phyloP scores from a whole-genome alignment of 83 land plant species.

The Diphasiastrum complanatum region DNA sequence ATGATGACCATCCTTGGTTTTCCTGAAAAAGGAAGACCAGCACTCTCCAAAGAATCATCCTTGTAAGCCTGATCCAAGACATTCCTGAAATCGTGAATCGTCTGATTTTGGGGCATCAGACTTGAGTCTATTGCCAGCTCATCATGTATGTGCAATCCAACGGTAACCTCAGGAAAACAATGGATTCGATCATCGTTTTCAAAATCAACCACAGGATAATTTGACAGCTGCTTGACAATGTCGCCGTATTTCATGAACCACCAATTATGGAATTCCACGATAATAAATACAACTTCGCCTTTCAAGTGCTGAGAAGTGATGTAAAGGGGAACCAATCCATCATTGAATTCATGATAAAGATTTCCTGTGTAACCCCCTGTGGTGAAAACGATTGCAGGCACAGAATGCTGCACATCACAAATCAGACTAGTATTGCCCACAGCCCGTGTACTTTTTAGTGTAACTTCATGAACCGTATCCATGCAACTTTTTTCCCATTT shows the following conservation, averaged over 20 bases:
- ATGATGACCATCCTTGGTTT: constrained; percentile 55
- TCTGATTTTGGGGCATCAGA: constrained; percentile 39
- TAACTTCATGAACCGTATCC: constrained; percentile 20
- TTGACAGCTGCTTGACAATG: constrained; percentile 44
- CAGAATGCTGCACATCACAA: constrained; percentile 11
- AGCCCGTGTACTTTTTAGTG: neutral
- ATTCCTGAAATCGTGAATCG: constrained; percentile 20
- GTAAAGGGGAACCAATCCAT: constrained; percentile 7
- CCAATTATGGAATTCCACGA: constrained; percentile 10
- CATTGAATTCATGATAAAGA: constrained; percentile 12
- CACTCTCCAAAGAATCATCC: neutral
- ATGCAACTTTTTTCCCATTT: constrained; percentile 24
- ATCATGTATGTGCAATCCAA: constrained; percentile 73
- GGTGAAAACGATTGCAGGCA: constrained; percentile 11
- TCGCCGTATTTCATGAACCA: constrained; percentile 43
- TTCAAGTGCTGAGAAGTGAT: constrained; percentile 13
- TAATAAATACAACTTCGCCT: constrained; percentile 9
- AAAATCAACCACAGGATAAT: constrained; percentile 54
- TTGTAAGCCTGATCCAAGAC: constrained; percentile 27
- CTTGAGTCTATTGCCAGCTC: constrained; percentile 60
- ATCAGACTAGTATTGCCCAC: neutral
- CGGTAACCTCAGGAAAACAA: constrained; percentile 68
- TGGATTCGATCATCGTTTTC: constrained; percentile 41
- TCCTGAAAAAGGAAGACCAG: neutral
- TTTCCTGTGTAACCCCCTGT: constrained; percentile 16